A percentile compares a stretch with the other conserved stretches of the same genome.
Conservation (phyloP, 768 basidiomycete genomes). For the Termitomyces sp. region DNA sequence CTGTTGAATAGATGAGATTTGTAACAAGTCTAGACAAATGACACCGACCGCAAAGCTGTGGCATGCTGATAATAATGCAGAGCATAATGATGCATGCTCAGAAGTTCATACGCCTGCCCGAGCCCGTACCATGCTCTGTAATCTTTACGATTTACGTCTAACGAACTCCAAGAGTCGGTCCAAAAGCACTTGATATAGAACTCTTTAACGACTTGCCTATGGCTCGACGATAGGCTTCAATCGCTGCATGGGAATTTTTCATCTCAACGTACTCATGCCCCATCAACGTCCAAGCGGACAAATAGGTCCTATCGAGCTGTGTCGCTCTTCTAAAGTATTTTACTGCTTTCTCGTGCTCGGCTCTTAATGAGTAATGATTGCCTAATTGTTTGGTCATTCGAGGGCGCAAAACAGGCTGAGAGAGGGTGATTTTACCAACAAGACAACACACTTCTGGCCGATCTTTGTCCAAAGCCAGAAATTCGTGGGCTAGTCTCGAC, state of each 20-base stretch:
- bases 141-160: conserved; percentile 95
- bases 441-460: conserved; percentile 95
- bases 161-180: neutral
- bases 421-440: conserved; percentile 60
- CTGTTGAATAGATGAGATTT: conserved; percentile 31
- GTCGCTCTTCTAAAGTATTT: conserved; percentile 93
- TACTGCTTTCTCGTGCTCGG: conserved; percentile 94
- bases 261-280: conserved; percentile 98
- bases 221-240: conserved; percentile 94
- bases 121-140: conserved; percentile 98
- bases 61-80: conserved; percentile 96
- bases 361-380: conserved; percentile 93
- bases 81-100: conserved; percentile 96
- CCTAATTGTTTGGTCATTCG: conserved; percentile 40
- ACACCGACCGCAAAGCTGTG: conserved; percentile 73
- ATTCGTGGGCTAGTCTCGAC: conserved; percentile 88
- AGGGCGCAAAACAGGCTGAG: neutral
- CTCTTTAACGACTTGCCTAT: conserved; percentile 49
- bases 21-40: neutral
- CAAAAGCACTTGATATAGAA: neutral
- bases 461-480: conserved; percentile 83
- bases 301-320: conserved; percentile 90
- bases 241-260: conserved; percentile 99
- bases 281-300: conserved; percentile 98
- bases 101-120: conserved; percentile 93